phyloP scores from a whole-genome alignment of 1,139 yeast species.

The Hanseniaspora gamundiae region DNA sequence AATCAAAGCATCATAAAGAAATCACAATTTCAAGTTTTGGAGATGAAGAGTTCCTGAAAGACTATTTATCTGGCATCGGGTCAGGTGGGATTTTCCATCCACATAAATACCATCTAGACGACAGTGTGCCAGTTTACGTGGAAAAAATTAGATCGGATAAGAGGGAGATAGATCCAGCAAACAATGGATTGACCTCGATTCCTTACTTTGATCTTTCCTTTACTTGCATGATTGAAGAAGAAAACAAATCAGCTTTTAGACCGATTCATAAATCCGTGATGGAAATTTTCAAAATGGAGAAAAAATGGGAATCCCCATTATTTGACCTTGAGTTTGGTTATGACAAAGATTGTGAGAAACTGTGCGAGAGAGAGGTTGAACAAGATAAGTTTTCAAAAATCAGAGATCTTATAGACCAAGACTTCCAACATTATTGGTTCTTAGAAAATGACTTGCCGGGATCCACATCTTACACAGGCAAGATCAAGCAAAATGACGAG shows the following conservation, averaged over 20 bases:
- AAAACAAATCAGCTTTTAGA: conserved; percentile 40
- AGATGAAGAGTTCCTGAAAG: neutral
- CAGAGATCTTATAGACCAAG: conserved; percentile 47
- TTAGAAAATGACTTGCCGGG: conserved; percentile 73
- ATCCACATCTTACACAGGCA: conserved; percentile 51
- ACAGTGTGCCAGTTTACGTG: conserved; percentile 55
- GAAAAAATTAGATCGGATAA: conserved; percentile 70
- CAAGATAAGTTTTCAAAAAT: conserved; percentile 44
- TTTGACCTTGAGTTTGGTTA: conserved; percentile 48
- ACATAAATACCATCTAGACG: conserved; percentile 32
- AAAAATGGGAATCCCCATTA: conserved; percentile 57
- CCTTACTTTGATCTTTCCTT: conserved; percentile 62
- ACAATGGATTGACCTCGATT: neutral
- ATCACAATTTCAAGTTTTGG: too few relatives aligned
- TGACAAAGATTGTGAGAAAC: conserved; percentile 50
- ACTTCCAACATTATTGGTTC: conserved; percentile 75
- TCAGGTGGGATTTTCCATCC: conserved; percentile 10
- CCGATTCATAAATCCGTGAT: conserved; percentile 63
- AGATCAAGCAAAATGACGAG: too few relatives aligned
- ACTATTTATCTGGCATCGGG: neutral
- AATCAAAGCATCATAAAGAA: too few relatives aligned
- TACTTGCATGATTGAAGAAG: conserved; percentile 40
- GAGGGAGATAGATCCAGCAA: conserved; percentile 63
- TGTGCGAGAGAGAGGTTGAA: conserved; percentile 52
- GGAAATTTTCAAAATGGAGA: conserved; percentile 70